Evolutionary conservation across 371 early-diverging fungal species (phyloP).

Genomic region (Saksenaea vasiformis): DNA sequence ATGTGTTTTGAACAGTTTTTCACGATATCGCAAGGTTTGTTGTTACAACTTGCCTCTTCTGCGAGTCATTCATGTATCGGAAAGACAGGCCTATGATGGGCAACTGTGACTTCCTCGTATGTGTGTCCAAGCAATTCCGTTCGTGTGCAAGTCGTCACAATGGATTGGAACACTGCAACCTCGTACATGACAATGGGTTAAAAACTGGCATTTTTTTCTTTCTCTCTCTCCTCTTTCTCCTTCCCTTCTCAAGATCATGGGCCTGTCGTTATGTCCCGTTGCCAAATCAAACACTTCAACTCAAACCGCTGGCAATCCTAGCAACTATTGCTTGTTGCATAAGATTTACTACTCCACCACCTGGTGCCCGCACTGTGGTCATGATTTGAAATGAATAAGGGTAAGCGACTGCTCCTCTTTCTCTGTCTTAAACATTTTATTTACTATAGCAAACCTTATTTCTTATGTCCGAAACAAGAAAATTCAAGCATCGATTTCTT

Average conservation of each 20-base stretch:
- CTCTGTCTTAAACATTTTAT: neutral
- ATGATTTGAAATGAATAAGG: conserved; percentile 14
- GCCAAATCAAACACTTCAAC: neutral
- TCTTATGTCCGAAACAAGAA: neutral
- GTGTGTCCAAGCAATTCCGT: no score
- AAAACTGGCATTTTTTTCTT: conserved; percentile 1
- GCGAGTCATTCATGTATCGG: no score
- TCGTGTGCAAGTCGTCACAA: neutral
- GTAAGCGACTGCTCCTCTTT: neutral
- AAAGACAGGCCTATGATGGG: no score
- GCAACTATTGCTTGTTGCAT: conserved; percentile 22
- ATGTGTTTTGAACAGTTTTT: no score
- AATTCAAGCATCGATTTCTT: no score
- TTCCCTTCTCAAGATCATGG: neutral
- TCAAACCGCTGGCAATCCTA: neutral
- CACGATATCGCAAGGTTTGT: no score
- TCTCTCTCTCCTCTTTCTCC: conserved; percentile 4
- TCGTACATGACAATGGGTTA: neutral
- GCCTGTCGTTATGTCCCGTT: neutral
- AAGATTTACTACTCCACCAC: conserved; percentile 20
- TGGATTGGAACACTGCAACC: neutral
- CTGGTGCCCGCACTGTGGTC: conserved; percentile 27
- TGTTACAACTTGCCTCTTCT: no score
- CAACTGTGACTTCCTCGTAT: no score
- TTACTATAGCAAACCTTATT: neutral